Evolutionary conservation across 2,329 filamentous ascomycete genomes (phyloP), one percentile per base, ranked within the genome.

Genomic region (Sclerotinia trifoliorum): DNA sequence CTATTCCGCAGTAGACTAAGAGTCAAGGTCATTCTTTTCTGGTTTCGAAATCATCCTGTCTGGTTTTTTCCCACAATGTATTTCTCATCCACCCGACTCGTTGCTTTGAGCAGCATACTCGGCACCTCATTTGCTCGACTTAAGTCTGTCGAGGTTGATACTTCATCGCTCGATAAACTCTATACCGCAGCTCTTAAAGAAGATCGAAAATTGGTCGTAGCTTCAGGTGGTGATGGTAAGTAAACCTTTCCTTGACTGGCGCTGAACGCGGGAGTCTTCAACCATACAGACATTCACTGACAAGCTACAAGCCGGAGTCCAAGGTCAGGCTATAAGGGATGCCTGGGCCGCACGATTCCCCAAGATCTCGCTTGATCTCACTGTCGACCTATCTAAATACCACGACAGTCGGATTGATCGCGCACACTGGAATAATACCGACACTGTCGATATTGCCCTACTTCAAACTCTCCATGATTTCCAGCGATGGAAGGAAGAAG

Each of bases 351-450:
- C 58, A 26, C 29, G 58, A 24, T 62, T 62, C 29, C 58, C 58
- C 3, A 62, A 62, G 10, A 62, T 62, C 17, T 3, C 46, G 10
- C 46, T 62, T 6, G 44, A 62, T 39, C 8, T 26, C 5, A 86
- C 84, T 0, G 81, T 85, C 52, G 83, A 86, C 68, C 74, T 85
- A 0, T 85, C 83, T 66, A 86, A 86, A 72, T 86, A 86, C 70
- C 83, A 84, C 70, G 81, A 85, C 67, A 77, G 73, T n/a, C 76
- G 77, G 8, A 72, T 86, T 11, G 83, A 86, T 70, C 73, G 79
- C 42, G 81, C 83, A 67, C 74, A 85, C 1, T 80, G 79, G 6
- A 68, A 71, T 1, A 75, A 77, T 11, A 77, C 75, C 7, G 76
- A 81, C 21, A 79, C 77, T 15, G 78, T 82, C 26, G 85, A 87